Percentiles rank a stretch among this genome's conserved stretches.
Evolutionary conservation across 2,329 filamentous ascomycete genomes (phyloP).

Genomic region (Ophiostoma pallidulum): DNA sequence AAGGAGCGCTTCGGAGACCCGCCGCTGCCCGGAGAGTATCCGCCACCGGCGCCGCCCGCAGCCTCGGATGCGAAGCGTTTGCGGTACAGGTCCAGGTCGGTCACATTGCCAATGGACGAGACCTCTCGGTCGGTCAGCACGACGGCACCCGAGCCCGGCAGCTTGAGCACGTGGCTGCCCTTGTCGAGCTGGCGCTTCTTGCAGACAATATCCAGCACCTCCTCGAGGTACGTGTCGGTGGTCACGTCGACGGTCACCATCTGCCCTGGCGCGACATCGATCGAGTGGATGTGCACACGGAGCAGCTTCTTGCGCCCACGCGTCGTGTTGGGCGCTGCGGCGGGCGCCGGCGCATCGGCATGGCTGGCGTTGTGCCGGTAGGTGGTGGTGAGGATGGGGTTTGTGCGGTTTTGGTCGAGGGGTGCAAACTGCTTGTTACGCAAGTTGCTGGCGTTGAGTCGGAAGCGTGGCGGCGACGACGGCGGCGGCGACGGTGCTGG

Average conservation of each 20-base stretch:
- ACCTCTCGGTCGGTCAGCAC: conserved; percentile 70
- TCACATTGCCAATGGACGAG: conserved; percentile 64
- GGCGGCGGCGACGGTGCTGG: too few species aligned
- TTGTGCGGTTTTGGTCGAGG: conserved; percentile 33
- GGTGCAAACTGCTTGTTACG: conserved; percentile 7
- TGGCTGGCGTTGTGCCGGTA: conserved; percentile 46
- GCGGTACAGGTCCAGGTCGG: conserved; percentile 65
- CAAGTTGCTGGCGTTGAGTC: neutral
- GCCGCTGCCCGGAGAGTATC: conserved; percentile 26
- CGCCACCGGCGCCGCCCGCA: neutral
- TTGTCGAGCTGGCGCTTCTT: conserved; percentile 71
- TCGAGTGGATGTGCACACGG: conserved; percentile 60
- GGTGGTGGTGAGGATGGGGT: conserved; percentile 54
- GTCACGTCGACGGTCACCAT: conserved; percentile 67
- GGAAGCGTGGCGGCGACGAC: neutral
- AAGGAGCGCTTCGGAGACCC: conserved; percentile 58
- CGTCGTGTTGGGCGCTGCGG: conserved; percentile 32
- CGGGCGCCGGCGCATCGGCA: conserved; percentile 47
- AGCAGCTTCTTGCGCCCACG: conserved; percentile 62
- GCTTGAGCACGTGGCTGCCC: conserved; percentile 67
- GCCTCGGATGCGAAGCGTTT: conserved; percentile 68
- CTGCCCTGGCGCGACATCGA: conserved; percentile 62
- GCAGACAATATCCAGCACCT: conserved; percentile 71
- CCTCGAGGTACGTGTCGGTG: conserved; percentile 73
- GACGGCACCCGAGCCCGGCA: conserved; percentile 63